Conservation (phyloP, 2,329 filamentous ascomycete genomes). For the Ceratocystis eucalypticola region DNA sequence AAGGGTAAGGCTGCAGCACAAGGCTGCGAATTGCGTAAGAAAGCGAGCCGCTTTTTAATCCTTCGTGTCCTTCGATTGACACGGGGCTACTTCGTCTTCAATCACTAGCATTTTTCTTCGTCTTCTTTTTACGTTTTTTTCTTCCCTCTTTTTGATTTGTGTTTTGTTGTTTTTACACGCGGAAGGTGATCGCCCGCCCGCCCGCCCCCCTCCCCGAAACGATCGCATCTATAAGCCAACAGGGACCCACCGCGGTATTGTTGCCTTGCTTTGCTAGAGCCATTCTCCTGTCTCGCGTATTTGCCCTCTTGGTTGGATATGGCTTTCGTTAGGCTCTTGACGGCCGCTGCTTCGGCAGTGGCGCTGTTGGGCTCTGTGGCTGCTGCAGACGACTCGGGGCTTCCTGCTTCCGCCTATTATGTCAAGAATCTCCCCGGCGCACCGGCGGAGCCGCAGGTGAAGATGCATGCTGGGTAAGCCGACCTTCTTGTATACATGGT, state of each 20-base stretch:
- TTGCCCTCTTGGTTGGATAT: slow-evolving; percentile 19
- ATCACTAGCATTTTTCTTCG: not conserved
- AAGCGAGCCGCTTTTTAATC: not conserved
- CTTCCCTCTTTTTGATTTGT: not conserved
- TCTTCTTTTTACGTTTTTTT: not conserved
- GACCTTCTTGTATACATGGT: not conserved
- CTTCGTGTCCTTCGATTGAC: not conserved
- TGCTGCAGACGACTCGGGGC: slow-evolving; percentile 24
- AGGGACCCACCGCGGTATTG: not conserved
- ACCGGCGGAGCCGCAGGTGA: slow-evolving; percentile 60
- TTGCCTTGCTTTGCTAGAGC: not conserved
- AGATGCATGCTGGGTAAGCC: slow-evolving; percentile 95
- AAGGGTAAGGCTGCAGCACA: not conserved
- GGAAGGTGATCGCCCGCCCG: not conserved
- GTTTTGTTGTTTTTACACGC: not conserved
- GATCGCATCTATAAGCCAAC: not conserved
- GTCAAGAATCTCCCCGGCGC: slow-evolving; percentile 74
- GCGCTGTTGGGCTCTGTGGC: slow-evolving; percentile 23
- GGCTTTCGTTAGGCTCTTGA: slow-evolving; percentile 19
- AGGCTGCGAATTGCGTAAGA: not conserved
- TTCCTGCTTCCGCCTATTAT: slow-evolving; percentile 53
- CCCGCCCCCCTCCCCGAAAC: not conserved
- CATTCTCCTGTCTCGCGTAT: not conserved
- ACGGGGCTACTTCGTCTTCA: not conserved
- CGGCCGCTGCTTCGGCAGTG: slow-evolving; percentile 13